Evolutionary conservation across 1,284 basidiomycete species (phyloP).

Genomic region (Ganoderma leucocontextum): DNA sequence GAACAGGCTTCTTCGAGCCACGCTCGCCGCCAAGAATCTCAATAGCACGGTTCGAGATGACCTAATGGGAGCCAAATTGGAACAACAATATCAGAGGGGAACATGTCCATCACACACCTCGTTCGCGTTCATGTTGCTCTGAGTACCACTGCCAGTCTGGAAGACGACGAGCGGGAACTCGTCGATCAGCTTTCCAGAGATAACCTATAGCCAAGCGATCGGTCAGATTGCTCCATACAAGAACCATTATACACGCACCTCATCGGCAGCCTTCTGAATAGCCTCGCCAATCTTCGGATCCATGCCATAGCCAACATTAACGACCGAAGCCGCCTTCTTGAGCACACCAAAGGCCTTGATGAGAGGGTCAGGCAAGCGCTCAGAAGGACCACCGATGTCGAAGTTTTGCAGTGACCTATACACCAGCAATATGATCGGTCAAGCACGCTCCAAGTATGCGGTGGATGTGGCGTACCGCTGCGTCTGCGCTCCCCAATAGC

Average conservation of each 20-base stretch:
- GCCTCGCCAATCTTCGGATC: slow-evolving; percentile 90
- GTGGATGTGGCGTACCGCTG: slow-evolving; percentile 70
- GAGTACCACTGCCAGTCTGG: slow-evolving; percentile 99
- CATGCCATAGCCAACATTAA: slow-evolving; percentile 92
- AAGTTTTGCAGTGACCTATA: slow-evolving; percentile 94
- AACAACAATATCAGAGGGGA: not conserved
- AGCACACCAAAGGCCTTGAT: slow-evolving; percentile 98
- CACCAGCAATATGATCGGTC: not conserved
- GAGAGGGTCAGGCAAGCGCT: slow-evolving; percentile 92
- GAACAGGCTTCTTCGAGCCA: slow-evolving; percentile 96
- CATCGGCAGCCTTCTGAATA: slow-evolving; percentile 95
- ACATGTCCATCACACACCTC: slow-evolving; percentile 62
- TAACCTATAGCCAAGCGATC: slow-evolving; percentile 68
- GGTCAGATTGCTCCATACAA: not conserved
- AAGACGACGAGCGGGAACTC: slow-evolving; percentile 99
- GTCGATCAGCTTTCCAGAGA: slow-evolving; percentile 92
- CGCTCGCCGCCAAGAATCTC: slow-evolving; percentile 96
- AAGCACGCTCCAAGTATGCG: slow-evolving; percentile 15
- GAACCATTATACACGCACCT: slow-evolving; percentile 58
- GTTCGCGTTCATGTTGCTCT: slow-evolving; percentile 99
- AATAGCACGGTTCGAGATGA: slow-evolving; percentile 98
- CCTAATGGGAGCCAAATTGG: slow-evolving; percentile 52
- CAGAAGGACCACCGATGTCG: slow-evolving; percentile 95
- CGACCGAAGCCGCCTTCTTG: slow-evolving; percentile 96
- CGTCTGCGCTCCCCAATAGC: slow-evolving; percentile 99